Conservation (phyloP, 164 flowering plant species). For the Taxillus chinensis region DNA sequence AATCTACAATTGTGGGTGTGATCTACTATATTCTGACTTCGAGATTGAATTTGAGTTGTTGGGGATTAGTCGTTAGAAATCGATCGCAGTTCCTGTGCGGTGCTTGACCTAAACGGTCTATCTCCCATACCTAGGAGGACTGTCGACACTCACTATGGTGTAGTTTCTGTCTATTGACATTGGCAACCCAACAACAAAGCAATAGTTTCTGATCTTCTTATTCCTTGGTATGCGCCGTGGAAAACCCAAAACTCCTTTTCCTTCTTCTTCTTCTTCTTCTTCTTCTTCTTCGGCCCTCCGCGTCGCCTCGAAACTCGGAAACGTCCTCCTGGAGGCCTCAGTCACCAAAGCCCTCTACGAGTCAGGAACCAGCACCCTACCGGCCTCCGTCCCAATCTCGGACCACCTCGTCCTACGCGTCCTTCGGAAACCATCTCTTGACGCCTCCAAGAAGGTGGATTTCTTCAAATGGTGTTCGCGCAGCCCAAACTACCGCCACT, state of each 20-base stretch:
- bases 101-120: no score
- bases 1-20: no score
- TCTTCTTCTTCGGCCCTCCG: neutral
- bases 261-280: conserved; percentile 11
- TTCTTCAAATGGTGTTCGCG: conserved; percentile 78
- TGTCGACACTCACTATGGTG: no score
- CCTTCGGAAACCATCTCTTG: conserved; percentile 40
- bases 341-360: conserved; percentile 47
- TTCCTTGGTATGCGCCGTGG: neutral
- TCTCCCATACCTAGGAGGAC: no score
- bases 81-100: no score
- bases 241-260: conserved; percentile 2
- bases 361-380: conserved; percentile 46
- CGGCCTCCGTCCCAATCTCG: conserved; percentile 32
- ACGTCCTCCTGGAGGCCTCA: conserved; percentile 56
- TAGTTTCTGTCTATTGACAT: no score
- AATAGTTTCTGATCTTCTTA: no score
- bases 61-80: no score
- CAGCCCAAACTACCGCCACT: conserved; percentile 45
- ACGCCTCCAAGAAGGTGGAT: conserved; percentile 43
- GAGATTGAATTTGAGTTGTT: no score
- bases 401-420: conserved; percentile 54
- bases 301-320: conserved; percentile 20
- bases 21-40: no score
- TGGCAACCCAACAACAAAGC: no score